A percentile compares a stretch with the other conserved stretches of the same genome.
phyloP scores from a whole-genome alignment of 2,329 filamentous ascomycete genomes.

The Xylaria sp. region DNA sequence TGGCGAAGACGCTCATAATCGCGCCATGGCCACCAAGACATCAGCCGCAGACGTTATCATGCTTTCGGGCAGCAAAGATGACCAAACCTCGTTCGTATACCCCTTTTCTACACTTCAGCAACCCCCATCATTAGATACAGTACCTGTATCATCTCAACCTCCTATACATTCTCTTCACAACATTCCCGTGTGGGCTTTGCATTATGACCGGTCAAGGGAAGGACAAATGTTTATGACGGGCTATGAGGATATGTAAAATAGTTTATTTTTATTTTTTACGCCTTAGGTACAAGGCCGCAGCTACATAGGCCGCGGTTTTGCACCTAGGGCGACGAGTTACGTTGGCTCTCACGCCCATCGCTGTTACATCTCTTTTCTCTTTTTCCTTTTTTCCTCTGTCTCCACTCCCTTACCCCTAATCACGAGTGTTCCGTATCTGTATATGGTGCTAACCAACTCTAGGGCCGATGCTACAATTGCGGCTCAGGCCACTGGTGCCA shows the following conservation, averaged over 20 bases:
- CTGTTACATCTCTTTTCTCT: not conserved
- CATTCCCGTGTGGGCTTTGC: conserved; percentile 18
- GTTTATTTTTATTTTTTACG: conserved; percentile 46
- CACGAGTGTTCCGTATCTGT: not conserved
- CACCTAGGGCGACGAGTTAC: conserved; percentile 59
- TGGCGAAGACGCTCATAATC: conserved; percentile 80
- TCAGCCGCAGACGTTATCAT: conserved; percentile 95
- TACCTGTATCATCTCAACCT: conserved; percentile 19
- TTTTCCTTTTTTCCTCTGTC: not conserved
- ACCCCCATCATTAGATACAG: conserved; percentile 19
- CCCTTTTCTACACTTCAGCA: conserved; percentile 45
- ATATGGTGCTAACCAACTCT: conserved; percentile 14
- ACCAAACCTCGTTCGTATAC: conserved; percentile 82
- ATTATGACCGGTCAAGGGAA: conserved; percentile 28
- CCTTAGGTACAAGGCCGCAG: conserved; percentile 56
- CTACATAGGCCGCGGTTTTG: conserved; percentile 52
- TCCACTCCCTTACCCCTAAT: not conserved
- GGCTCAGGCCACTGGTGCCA: conserved; percentile 92
- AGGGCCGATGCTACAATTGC: conserved; percentile 88
- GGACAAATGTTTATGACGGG: conserved; percentile 15
- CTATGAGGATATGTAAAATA: conserved; percentile 43
- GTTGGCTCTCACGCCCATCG: conserved; percentile 50
- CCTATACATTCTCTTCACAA: conserved; percentile 28
- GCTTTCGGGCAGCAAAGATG: conserved; percentile 97
- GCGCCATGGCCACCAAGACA: conserved; percentile 88